Evolutionary conservation across 139 green algal species (phyloP).

Genomic region (Chlamydomonas incerta): DNA sequence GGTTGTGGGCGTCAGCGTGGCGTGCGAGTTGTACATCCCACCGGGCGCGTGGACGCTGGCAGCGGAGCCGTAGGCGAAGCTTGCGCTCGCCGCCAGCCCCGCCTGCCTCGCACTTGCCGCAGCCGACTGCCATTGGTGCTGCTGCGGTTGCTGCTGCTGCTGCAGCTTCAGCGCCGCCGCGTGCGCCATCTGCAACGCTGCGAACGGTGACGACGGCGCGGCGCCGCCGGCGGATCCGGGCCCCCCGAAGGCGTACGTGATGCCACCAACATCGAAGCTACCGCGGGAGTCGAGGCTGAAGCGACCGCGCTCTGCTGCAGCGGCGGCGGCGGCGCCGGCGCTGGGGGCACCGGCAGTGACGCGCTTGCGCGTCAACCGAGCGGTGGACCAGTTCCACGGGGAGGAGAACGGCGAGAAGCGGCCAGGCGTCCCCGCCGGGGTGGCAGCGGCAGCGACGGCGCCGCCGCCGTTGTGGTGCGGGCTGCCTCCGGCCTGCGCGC

Average conservation of each 20-base stretch:
- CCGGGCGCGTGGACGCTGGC: no score
- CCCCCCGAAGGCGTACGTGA: no score
- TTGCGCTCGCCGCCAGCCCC: no score
- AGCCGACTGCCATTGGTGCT: not conserved
- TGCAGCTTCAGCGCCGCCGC: not conserved
- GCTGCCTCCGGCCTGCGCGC: not conserved
- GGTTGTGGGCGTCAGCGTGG: no score
- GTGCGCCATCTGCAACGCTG: not conserved
- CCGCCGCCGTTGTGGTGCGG: not conserved
- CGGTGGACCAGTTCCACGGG: not conserved
- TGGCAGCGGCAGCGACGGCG: no score
- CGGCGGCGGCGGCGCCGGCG: not conserved
- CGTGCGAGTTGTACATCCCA: no score
- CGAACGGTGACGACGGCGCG: not conserved
- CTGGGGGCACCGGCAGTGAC: not conserved
- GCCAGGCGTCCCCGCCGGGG: no score
- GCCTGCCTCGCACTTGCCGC: no score
- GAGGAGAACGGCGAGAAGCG: slow-evolving; percentile 15
- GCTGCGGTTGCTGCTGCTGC: no score
- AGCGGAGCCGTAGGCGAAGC: no score
- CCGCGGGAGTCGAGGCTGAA: not conserved
- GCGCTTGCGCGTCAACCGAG: not conserved
- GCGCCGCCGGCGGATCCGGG: no score
- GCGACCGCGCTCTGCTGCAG: not conserved
- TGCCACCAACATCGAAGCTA: not conserved